Conservation (phyloP, 2,329 filamentous ascomycete species). For the Blastomyces silverae region DNA sequence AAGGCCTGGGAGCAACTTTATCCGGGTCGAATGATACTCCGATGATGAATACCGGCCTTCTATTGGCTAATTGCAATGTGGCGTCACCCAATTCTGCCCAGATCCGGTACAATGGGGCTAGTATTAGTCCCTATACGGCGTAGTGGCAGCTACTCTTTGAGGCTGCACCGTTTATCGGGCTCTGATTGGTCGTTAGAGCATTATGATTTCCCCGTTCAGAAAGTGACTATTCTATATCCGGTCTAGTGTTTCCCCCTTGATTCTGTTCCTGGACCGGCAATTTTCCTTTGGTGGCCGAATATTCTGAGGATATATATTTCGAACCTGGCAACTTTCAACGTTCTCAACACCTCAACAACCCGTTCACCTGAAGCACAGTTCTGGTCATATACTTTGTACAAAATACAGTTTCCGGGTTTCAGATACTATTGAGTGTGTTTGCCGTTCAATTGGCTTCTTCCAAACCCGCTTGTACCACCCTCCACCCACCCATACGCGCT, state of each 20-base stretch:
- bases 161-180: not conserved
- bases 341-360: not conserved
- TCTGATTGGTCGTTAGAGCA: not conserved
- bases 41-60: not conserved
- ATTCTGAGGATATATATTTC: not conserved
- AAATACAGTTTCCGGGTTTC: not conserved
- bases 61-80: not conserved
- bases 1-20: not conserved
- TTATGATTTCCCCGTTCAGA: not conserved
- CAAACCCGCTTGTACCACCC: not conserved
- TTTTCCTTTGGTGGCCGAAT: not conserved
- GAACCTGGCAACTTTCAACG: not conserved
- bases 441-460: not conserved
- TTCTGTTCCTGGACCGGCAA: constrained; percentile 1
- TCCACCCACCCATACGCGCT: not conserved
- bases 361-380: not conserved
- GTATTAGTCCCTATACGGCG: not conserved
- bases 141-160: not conserved
- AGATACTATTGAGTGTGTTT: not conserved
- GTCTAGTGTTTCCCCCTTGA: constrained; percentile 15
- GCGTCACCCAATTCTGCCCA: not conserved
- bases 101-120: not conserved
- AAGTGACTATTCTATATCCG: not conserved
- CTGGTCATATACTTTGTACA: not conserved
- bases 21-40: not conserved